A percentile compares a stretch with the other conserved stretches of the same genome.
These are phyloP conservation scores for Areca catechu DNA, from an alignment of 176 grass and related monocot genomes.

Conservation along the genomic window DNA sequence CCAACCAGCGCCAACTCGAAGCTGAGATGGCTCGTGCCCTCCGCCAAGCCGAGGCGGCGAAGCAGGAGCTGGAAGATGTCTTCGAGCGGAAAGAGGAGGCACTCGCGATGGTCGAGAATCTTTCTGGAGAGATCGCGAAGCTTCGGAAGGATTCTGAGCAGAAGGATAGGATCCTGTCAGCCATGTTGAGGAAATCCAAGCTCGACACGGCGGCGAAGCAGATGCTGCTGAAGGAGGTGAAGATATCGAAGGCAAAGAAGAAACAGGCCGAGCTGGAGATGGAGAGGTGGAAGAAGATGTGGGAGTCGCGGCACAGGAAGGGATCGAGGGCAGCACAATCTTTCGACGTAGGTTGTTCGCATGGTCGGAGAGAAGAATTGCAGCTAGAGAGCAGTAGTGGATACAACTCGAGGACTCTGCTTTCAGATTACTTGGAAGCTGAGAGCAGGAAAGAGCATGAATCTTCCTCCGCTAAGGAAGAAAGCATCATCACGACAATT, in stretches of 20 bases:
- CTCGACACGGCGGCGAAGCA: constrained; percentile 59
- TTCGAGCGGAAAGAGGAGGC: constrained; percentile 31
- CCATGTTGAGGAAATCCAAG: constrained; percentile 82
- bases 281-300: constrained; percentile 63
- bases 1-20: constrained; percentile 51
- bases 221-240: constrained; percentile 62
- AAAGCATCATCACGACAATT: constrained; percentile 26
- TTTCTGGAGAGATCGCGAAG: constrained; percentile 32
- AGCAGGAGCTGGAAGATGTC: constrained; percentile 28
- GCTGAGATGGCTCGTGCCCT: constrained; percentile 44
- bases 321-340: constrained; percentile 32
- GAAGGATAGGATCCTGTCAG: constrained; percentile 80
- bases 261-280: constrained; percentile 74
- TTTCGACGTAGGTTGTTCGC: constrained; percentile 20
- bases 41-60: constrained; percentile 38
- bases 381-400: constrained; percentile 4
- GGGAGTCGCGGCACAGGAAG: constrained; percentile 43
- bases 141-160: constrained; percentile 63
- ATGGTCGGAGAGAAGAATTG: constrained; percentile 22
- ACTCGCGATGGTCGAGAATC: constrained; percentile 26
- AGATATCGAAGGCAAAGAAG: constrained; percentile 55
- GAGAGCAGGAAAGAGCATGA: constrained; percentile 24
- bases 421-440: constrained; percentile 49
- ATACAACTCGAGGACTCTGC: constrained; percentile 35
- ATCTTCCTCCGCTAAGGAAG: constrained; percentile 15